phyloP scores from a whole-genome alignment of 169 alveolate genomes.

The Plasmodium yoelii region DNA sequence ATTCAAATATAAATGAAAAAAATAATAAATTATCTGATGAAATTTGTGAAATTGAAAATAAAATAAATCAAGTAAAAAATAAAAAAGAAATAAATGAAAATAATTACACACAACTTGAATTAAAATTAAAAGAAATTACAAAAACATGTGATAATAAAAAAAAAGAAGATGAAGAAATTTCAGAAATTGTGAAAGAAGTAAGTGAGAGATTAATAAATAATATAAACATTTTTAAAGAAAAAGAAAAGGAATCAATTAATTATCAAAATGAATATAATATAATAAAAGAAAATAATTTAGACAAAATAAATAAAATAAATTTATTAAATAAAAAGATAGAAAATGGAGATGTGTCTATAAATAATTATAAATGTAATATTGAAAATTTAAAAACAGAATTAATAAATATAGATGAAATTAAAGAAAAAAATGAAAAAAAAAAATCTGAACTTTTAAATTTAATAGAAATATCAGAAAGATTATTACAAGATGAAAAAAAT shows the following conservation, averaged over 20 bases:
- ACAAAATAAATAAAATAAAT: background rate
- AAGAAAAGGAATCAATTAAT: conserved; percentile 30
- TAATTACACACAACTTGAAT: conserved; percentile 17
- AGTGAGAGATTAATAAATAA: conserved; percentile 27
- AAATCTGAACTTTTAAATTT: conserved; percentile 18
- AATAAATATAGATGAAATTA: conserved; percentile 8
- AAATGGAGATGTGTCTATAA: background rate
- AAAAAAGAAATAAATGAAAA: conserved; percentile 28
- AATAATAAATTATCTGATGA: conserved; percentile 11
- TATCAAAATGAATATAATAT: conserved; percentile 18
- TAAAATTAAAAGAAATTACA: conserved; percentile 10
- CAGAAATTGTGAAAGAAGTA: conserved; percentile 24
- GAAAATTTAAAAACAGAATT: conserved; percentile 16
- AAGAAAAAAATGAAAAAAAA: conserved; percentile 45
- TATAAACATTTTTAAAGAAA: conserved; percentile 45
- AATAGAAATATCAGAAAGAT: conserved; percentile 43
- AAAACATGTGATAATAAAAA: conserved; percentile 29
- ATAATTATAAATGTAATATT: background rate
- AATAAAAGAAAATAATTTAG: conserved; percentile 12
- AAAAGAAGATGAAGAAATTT: conserved; percentile 51
- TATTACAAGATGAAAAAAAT: conserved; percentile 29
- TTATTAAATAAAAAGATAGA: conserved; percentile 23
- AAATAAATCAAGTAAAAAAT: conserved; percentile 1
- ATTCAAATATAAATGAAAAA: conserved; percentile 30
- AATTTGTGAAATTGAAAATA: conserved; percentile 26